phyloP scores from a whole-genome alignment of 495 filamentous ascomycete species.

The Amphirosellinia nigrospora region DNA sequence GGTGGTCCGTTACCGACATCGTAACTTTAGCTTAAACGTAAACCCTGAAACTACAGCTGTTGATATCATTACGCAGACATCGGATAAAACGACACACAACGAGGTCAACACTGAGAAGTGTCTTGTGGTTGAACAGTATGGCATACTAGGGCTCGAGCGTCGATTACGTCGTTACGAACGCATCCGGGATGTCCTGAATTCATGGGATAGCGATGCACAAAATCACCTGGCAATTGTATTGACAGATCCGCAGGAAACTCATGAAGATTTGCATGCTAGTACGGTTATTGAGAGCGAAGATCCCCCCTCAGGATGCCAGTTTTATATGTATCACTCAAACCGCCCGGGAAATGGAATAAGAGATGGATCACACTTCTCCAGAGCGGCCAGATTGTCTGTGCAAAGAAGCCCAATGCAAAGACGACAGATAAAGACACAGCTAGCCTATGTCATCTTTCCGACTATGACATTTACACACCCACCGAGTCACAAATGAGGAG shows the following conservation, averaged over 20 bases:
- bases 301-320: slow-evolving; percentile 58
- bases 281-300: slow-evolving; percentile 64
- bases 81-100: slow-evolving; percentile 57
- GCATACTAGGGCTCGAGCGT: slow-evolving; percentile 78
- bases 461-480: slow-evolving; percentile 90
- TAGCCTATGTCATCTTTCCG: slow-evolving; percentile 84
- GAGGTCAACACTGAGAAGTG: slow-evolving; percentile 64
- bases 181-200: slow-evolving; percentile 87
- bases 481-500: slow-evolving; percentile 65
- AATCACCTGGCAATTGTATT: slow-evolving; percentile 67
- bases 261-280: slow-evolving; percentile 54
- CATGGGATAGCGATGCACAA: slow-evolving; percentile 81
- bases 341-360: slow-evolving; percentile 85
- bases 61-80: slow-evolving; percentile 70
- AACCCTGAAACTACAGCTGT: slow-evolving; percentile 72
- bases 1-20: slow-evolving; percentile 68
- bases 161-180: slow-evolving; percentile 86
- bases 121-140: slow-evolving; percentile 77
- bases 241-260: slow-evolving; percentile 41
- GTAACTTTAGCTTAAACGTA: slow-evolving; percentile 68
- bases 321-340: slow-evolving; percentile 80
- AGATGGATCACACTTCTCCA: slow-evolving; percentile 74
- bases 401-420: slow-evolving; percentile 68
- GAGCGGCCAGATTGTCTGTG: slow-evolving; percentile 75
- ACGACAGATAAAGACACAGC: slow-evolving; percentile 64